These are phyloP conservation scores for Brassica juncea DNA, from an alignment of 345 rosid species.

Conservation along the genomic window DNA sequence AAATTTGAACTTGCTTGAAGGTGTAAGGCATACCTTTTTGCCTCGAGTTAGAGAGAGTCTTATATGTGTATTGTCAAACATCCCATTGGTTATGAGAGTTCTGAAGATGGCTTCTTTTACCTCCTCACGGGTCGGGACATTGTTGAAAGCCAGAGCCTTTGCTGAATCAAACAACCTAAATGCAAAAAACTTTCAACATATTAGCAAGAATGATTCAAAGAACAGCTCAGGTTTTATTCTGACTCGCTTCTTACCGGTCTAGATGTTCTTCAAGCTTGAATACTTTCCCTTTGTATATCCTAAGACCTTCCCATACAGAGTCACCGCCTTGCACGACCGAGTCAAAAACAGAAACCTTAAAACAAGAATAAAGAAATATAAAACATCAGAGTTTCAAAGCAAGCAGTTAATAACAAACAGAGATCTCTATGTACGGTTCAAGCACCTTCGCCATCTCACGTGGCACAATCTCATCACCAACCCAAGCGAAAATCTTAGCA, in stretches of 20 bases:
- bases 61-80: slow-evolving; percentile 86
- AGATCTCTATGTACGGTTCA: slow-evolving; percentile 9
- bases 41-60: slow-evolving; percentile 91
- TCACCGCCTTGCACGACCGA: slow-evolving; percentile 94
- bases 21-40: slow-evolving; percentile 55
- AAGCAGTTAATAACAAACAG: background rate
- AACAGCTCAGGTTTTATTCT: background rate
- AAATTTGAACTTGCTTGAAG: background rate
- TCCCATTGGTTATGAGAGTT: slow-evolving; percentile 80
- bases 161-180: slow-evolving; percentile 87
- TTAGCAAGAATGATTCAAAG: background rate
- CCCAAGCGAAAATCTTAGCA: slow-evolving; percentile 79
- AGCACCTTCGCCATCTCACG: slow-evolving; percentile 86
- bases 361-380: background rate
- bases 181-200: slow-evolving; percentile 3
- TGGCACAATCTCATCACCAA: slow-evolving; percentile 85
- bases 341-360: slow-evolving; percentile 85
- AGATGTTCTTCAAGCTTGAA: slow-evolving; percentile 88
- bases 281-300: slow-evolving; percentile 64
- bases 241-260: slow-evolving; percentile 57
- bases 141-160: slow-evolving; percentile 82
- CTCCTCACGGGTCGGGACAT: slow-evolving; percentile 78
- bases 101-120: slow-evolving; percentile 87
- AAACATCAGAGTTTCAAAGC: background rate
- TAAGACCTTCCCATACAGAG: slow-evolving; percentile 88